Percentiles rank a stretch among this genome's conserved stretches.
Conservation (phyloP, 2,329 filamentous ascomycete species). For the Penicillium verrucosum region DNA sequence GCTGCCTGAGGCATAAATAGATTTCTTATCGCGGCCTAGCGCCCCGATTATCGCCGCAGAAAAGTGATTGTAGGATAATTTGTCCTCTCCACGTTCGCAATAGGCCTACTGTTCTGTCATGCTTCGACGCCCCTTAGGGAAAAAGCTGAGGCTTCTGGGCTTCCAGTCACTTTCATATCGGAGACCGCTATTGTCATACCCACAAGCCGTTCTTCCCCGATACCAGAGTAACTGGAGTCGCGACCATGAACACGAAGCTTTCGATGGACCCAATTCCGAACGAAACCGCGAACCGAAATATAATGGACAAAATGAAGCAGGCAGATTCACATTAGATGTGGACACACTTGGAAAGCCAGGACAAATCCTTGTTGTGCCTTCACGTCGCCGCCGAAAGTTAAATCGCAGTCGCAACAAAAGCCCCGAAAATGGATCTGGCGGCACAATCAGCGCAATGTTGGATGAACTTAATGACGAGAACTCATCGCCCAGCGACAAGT, state of each 20-base stretch:
- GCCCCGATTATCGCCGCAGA: constrained; percentile 9
- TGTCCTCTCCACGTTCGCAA: constrained; percentile 1
- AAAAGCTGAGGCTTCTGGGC: constrained; percentile 23
- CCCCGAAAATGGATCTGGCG: constrained; percentile 3
- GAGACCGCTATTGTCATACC: constrained; percentile 7
- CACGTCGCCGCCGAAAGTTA: constrained; percentile 18
- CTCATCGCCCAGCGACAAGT: constrained; percentile 5
- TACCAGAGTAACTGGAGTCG: constrained; percentile 17
- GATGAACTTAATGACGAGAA: constrained; percentile 26
- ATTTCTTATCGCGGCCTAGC: constrained; percentile 11
- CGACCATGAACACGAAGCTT: constrained; percentile 2
- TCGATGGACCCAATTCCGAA: constrained; percentile 2
- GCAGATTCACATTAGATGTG: constrained; percentile 29
- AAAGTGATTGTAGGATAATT: constrained; percentile 10
- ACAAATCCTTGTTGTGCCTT: constrained; percentile 36
- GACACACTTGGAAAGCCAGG: constrained; percentile 37
- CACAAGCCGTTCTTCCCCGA: constrained; percentile 18
- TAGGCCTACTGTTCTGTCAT: constrained; percentile 17
- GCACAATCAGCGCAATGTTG: constrained; percentile 23
- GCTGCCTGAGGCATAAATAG: neutral
- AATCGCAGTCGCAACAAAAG: constrained; percentile 1
- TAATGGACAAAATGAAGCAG: constrained; percentile 1
- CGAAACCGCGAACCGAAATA: neutral
- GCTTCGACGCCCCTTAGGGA: constrained; percentile 25
- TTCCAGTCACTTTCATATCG: constrained; percentile 14